Conservation (phyloP, 371 early-diverging fungal genomes). For the Haplosporangium sp. region DNA sequence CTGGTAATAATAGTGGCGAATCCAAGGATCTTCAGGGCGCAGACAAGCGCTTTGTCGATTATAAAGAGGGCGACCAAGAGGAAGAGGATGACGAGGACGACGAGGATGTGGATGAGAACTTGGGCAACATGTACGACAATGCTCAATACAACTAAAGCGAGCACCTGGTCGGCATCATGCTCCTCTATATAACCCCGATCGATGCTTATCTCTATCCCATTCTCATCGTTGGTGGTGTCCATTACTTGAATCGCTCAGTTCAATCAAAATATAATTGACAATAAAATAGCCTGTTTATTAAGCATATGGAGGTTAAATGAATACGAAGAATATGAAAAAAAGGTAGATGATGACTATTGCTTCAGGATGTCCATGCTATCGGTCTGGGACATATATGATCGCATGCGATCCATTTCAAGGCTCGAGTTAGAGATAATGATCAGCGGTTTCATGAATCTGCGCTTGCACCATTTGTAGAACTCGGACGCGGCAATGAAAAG, state of each 20-base stretch:
- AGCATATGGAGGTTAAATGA: too few relatives aligned
- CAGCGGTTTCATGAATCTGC: constrained; percentile 23
- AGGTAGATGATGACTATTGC: constrained; percentile 1
- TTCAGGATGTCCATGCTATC: constrained; percentile 7
- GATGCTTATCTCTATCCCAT: too few relatives aligned
- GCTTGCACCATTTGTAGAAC: constrained; percentile 56
- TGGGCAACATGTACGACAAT: constrained; percentile 16
- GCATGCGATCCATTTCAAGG: constrained; percentile 22
- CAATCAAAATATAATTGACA: too few relatives aligned
- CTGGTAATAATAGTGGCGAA: background rate
- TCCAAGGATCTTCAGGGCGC: background rate
- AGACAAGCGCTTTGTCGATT: background rate
- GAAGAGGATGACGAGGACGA: constrained; percentile 10
- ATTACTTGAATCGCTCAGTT: too few relatives aligned
- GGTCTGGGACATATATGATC: constrained; percentile 14
- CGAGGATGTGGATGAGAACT: background rate
- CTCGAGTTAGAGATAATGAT: background rate
- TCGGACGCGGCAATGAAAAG: constrained; percentile 71
- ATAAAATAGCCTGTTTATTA: too few relatives aligned
- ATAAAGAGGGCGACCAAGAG: constrained; percentile 7
- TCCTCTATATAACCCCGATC: background rate
- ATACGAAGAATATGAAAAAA: too few relatives aligned
- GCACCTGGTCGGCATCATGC: background rate
- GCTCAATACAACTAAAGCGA: constrained; percentile 10
- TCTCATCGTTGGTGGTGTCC: too few relatives aligned